These are phyloP conservation scores for Debaryomyces psychrophilus DNA, from an alignment of 1,139 yeast genomes.

Conservation along the genomic window DNA sequence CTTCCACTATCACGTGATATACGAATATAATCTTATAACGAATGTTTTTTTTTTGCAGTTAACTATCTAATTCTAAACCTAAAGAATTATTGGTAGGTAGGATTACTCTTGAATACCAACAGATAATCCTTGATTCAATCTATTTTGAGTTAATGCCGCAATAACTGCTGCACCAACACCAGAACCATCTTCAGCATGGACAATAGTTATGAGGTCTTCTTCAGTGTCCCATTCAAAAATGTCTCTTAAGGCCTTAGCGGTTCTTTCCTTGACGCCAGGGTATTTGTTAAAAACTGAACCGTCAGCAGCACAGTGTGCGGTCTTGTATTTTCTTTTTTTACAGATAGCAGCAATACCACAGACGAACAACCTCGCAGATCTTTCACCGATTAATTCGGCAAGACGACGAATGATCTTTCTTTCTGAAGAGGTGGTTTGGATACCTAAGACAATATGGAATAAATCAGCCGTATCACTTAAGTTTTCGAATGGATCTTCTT, in stretches of 20 bases:
- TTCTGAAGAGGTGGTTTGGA: slow-evolving; percentile 75
- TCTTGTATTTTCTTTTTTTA: slow-evolving; percentile 75
- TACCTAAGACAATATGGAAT: slow-evolving; percentile 59
- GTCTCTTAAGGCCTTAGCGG: slow-evolving; percentile 86
- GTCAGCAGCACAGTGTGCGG: slow-evolving; percentile 94
- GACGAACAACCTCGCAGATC: slow-evolving; percentile 89
- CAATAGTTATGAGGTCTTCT: slow-evolving; percentile 78
- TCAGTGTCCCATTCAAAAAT: slow-evolving; percentile 78
- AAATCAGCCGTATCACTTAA: slow-evolving; percentile 73
- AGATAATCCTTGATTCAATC: slow-evolving; percentile 70
- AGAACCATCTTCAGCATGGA: slow-evolving; percentile 96
- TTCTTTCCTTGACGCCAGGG: slow-evolving; percentile 89
- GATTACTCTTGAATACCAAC: slow-evolving; percentile 57
- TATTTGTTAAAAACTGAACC: slow-evolving; percentile 94
- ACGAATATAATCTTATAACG: neutral
- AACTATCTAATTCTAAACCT: neutral
- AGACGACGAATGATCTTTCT: slow-evolving; percentile 80
- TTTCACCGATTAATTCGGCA: slow-evolving; percentile 85
- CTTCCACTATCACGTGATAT: neutral
- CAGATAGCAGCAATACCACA: slow-evolving; percentile 97
- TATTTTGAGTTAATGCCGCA: slow-evolving; percentile 87
- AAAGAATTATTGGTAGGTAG: neutral
- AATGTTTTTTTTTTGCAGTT: neutral
- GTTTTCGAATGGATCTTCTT: slow-evolving; percentile 89
- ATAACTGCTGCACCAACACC: slow-evolving; percentile 98